Base-by-base conservation (phyloP, 2,329 filamentous ascomycete genomes). In the Nemania serpens region DNA sequence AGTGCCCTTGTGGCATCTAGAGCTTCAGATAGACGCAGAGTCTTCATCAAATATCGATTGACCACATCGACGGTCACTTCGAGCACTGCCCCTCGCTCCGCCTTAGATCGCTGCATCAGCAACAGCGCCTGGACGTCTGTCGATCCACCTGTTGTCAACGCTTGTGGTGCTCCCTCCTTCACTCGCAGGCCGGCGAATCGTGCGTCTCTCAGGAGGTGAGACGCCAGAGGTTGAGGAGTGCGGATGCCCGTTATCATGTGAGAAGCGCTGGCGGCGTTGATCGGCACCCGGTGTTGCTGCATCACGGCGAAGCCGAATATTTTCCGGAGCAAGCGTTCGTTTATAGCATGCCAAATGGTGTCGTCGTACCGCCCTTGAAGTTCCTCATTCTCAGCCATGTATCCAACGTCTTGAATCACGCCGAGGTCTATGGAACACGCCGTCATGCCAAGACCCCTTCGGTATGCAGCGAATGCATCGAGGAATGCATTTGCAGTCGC, bases 401-500 rank as follows among this genome's bases (percentile, higher is more conserved):
- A 72, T 5, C 74, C 74, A 12, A 73, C 68, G 46, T 71, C 71
- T 1, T 68, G 58, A 17, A 81, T 70, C 2, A 70, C 65, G 2
- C 78, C 78, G 5, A 81, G 69, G 54, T 81, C 70, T 5, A 82
- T 67, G 0, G 70, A 62, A 11, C 70, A 65, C 10, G 75, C 79
- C 0, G 70, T 63, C 1, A 77, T 70, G 5, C 77, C 75, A 1
- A 66, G 68, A 1, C 41, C 37, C 3, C 67, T 66, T 4, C 78
- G 75, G 60, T 76, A 78, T 5, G 60, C 58, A 4, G 74, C 74
- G 36, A 80, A 75, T 1, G 74, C 71, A 53, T 79, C 76, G 29
- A 78, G 68, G 70, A 76, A 81, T 3, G 72, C 63, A 58, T 79
- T 81, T 10, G 69, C 78, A 0, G 78, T 75, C 1, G 74, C 69